Evolutionary conservation across 2,329 filamentous ascomycete species (phyloP).

Genomic region (Alternaria sp.): DNA sequence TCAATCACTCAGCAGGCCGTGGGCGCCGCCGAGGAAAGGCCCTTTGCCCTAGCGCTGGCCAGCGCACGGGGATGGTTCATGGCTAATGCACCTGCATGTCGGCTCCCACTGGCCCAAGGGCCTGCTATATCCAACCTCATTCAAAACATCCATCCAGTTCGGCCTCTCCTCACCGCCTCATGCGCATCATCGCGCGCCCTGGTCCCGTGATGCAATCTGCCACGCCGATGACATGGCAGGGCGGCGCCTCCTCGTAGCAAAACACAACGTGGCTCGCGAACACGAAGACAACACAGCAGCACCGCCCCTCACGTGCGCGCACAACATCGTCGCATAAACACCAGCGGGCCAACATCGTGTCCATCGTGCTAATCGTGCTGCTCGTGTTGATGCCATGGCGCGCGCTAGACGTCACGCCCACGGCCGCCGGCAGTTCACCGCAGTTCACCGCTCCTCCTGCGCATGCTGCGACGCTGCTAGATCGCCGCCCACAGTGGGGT

Average conservation of each 20-base stretch:
- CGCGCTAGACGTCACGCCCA: slow-evolving; percentile 31
- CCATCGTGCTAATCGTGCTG: neutral
- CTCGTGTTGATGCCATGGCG: slow-evolving; percentile 10
- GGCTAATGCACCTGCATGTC: slow-evolving; percentile 43
- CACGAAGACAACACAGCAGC: slow-evolving; percentile 38
- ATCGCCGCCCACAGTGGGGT: slow-evolving; percentile 23
- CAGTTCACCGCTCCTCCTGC: slow-evolving; percentile 40
- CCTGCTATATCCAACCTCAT: slow-evolving; percentile 36
- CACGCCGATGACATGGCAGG: slow-evolving; percentile 22
- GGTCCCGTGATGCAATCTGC: slow-evolving; percentile 34
- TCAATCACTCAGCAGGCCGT: slow-evolving; percentile 21
- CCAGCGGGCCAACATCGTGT: slow-evolving; percentile 25
- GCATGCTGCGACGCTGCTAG: slow-evolving; percentile 20
- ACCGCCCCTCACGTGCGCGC: slow-evolving; percentile 39
- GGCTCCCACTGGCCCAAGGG: slow-evolving; percentile 39
- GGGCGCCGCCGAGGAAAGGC: slow-evolving; percentile 23
- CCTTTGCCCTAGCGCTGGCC: slow-evolving; percentile 34
- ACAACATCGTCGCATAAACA: slow-evolving; percentile 26
- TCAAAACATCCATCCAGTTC: slow-evolving; percentile 25
- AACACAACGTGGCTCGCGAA: slow-evolving; percentile 40
- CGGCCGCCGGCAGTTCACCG: slow-evolving; percentile 44
- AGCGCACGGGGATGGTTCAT: slow-evolving; percentile 46
- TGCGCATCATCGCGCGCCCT: slow-evolving; percentile 40
- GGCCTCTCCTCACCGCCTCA: slow-evolving; percentile 45
- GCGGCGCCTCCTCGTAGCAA: slow-evolving; percentile 18